Evolutionary conservation across 108 stramenopile species (phyloP).

Genomic region (Fragilaria crotonensis): DNA sequence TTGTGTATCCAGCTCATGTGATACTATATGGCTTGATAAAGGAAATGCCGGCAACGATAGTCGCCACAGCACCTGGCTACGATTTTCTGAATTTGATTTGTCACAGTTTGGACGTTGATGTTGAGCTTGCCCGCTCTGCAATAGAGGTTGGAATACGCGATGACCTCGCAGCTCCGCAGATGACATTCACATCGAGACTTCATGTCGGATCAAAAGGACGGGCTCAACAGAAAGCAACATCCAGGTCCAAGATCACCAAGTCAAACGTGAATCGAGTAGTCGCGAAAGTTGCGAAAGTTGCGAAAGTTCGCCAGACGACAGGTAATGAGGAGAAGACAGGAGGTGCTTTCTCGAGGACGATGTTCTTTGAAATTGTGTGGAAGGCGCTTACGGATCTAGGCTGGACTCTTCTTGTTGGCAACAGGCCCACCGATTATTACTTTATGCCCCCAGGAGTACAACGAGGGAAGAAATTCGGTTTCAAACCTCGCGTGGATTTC

Average conservation of each 20-base stretch:
- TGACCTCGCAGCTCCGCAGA: too few species aligned
- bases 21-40: neutral
- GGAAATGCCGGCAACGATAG: neutral
- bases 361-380: constrained; percentile 20
- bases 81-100: constrained; percentile 1
- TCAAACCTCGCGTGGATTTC: constrained; percentile 25
- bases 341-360: neutral
- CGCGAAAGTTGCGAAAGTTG: too few species aligned
- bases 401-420: constrained; percentile 19
- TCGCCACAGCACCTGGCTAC: constrained; percentile 1
- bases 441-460: constrained; percentile 34
- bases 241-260: too few species aligned
- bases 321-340: too few species aligned
- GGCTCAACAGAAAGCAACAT: too few species aligned
- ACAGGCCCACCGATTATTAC: constrained; percentile 26
- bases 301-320: too few species aligned
- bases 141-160: neutral
- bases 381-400: constrained; percentile 10
- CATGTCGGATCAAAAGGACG: too few species aligned
- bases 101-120: neutral
- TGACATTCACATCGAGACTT: too few species aligned
- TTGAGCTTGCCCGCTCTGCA: neutral
- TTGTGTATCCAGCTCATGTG: constrained; percentile 3
- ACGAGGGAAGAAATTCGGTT: constrained; percentile 16
- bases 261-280: too few species aligned